These are phyloP conservation scores for Acanthamoeba lenticulata DNA, from an alignment of 208 protist genomes.

Conservation along the genomic window DNA sequence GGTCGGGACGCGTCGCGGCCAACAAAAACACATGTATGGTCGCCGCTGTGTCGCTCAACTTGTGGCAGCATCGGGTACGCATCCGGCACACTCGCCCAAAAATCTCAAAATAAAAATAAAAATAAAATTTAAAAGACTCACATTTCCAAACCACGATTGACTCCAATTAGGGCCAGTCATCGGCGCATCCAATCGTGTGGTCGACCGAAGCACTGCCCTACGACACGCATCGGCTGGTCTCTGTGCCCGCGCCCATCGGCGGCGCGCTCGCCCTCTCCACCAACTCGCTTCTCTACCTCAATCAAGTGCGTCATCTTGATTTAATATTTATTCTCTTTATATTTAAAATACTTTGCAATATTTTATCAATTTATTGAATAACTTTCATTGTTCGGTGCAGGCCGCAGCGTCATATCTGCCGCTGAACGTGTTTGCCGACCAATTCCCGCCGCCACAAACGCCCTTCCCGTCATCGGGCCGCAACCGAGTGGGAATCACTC, in stretches of 20 bases:
- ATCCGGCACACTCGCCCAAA: not conserved
- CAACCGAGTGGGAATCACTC: not conserved
- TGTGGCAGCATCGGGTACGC: slow-evolving; percentile 18
- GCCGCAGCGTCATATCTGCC: not conserved
- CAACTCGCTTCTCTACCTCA: slow-evolving; percentile 53
- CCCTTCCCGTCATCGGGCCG: not conserved
- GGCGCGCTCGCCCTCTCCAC: slow-evolving; percentile 46
- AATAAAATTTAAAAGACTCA: not conserved
- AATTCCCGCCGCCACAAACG: not conserved
- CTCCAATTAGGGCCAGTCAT: not conserved
- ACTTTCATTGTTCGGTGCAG: not conserved
- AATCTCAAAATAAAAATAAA: not conserved
- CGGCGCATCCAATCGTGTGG: slow-evolving; percentile 50
- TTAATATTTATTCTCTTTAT: not conserved
- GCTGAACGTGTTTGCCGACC: slow-evolving; percentile 41
- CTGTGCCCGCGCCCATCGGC: slow-evolving; percentile 33
- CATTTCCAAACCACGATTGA: too few relatives aligned
- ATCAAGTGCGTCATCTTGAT: not conserved
- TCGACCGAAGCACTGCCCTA: slow-evolving; percentile 40
- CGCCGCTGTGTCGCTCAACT: slow-evolving; percentile 37
- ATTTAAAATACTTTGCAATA: not conserved
- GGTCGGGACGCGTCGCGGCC: not conserved
- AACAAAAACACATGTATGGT: slow-evolving; percentile 31
- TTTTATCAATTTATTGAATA: not conserved
- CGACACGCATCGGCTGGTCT: not conserved